These are phyloP conservation scores for Phialophora macrospora DNA, from an alignment of 2,329 filamentous ascomycete genomes.

Conservation along the genomic window DNA sequence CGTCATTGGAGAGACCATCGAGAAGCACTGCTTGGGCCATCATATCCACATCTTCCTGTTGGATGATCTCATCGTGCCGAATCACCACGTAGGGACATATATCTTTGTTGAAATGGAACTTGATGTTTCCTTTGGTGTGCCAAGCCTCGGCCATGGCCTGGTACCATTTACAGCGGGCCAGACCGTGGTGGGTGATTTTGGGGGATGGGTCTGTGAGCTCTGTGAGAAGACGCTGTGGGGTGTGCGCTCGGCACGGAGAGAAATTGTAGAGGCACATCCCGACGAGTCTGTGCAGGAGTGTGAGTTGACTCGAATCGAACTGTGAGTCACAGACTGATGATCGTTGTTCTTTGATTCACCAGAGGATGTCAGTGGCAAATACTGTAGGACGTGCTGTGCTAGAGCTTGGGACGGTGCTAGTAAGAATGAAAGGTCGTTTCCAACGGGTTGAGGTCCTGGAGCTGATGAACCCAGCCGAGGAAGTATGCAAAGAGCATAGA, in stretches of 20 bases:
- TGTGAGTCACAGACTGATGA: too few species aligned
- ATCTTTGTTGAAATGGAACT: background rate
- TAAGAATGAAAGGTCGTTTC: too few species aligned
- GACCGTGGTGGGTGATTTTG: background rate
- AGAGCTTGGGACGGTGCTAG: too few species aligned
- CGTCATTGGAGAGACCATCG: background rate
- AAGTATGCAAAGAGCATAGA: background rate
- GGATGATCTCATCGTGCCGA: background rate
- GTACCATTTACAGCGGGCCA: slow-evolving; percentile 21
- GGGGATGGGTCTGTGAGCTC: background rate
- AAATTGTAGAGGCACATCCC: slow-evolving; percentile 19
- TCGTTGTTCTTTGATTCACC: too few species aligned
- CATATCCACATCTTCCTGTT: background rate
- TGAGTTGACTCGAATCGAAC: too few species aligned
- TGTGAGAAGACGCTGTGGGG: background rate
- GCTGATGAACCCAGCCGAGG: background rate
- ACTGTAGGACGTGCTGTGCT: too few species aligned
- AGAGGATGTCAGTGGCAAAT: too few species aligned
- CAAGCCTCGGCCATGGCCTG: background rate
- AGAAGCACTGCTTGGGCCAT: slow-evolving; percentile 11
- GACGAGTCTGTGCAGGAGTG: too few species aligned
- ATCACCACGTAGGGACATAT: slow-evolving; percentile 25
- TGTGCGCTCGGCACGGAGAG: slow-evolving; percentile 4
- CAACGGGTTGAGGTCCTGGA: background rate
- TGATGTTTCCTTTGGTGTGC: background rate